Percentiles rank a stretch among this genome's conserved stretches.
Conservation (phyloP, 768 basidiomycete species). For the Dentipellis fragilis region DNA sequence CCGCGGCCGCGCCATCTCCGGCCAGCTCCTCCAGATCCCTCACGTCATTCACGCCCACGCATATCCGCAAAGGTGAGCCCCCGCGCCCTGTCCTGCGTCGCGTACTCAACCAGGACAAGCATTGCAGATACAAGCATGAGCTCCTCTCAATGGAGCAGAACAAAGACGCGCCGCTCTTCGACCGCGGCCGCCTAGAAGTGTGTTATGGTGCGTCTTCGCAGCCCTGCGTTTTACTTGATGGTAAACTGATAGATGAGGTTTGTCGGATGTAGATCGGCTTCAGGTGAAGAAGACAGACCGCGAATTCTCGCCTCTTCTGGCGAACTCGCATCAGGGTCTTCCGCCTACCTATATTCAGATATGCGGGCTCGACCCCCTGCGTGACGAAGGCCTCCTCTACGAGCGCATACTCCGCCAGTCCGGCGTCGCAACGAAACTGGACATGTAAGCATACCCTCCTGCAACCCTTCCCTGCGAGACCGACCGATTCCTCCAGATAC, state of each 20-base stretch:
- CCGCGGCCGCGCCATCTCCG: constrained; percentile 13
- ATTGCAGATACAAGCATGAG: constrained; percentile 1
- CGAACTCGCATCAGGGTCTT: not conserved
- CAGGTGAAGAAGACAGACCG: not conserved
- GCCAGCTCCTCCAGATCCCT: constrained; percentile 17
- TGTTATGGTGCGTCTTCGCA: not conserved
- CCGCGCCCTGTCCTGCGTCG: not conserved
- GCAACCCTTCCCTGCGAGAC: not conserved
- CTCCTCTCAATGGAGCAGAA: constrained; percentile 3
- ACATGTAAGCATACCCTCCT: not conserved
- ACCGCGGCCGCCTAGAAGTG: not conserved
- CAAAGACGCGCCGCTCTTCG: not conserved
- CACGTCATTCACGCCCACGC: constrained; percentile 12
- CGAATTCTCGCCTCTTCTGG: constrained; percentile 1
- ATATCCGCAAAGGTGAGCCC: constrained; percentile 16
- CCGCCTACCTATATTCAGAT: not conserved
- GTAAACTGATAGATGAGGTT: not conserved
- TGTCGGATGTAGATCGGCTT: not conserved
- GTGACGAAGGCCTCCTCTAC: constrained; percentile 4
- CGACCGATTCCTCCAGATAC: not conserved
- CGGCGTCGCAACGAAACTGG: not conserved
- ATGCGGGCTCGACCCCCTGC: constrained; percentile 3
- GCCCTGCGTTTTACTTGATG: not conserved
- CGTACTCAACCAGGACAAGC: not conserved
- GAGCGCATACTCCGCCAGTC: not conserved